Evolutionary conservation across 225 moss, liverwort and hornwort genomes (phyloP).

Genomic region (Polytrichum formosum): DNA sequence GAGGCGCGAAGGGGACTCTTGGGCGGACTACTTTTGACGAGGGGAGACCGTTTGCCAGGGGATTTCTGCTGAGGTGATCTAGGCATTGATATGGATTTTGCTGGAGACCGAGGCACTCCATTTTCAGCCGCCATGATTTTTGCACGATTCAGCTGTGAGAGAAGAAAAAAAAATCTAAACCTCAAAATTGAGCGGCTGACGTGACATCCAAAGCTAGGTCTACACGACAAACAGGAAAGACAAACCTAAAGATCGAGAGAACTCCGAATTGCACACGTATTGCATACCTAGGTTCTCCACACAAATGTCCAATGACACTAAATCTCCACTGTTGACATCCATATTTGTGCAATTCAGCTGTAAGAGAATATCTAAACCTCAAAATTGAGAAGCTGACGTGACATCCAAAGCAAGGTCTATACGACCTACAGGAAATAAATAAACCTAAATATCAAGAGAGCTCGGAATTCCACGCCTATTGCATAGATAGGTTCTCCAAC

Average conservation of each 20-base stretch:
- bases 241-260: slow-evolving; percentile 2
- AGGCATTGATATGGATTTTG: slow-evolving; percentile 30
- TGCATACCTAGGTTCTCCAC: background rate
- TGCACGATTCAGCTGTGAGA: background rate
- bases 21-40: slow-evolving; percentile 23
- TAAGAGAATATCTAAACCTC: background rate
- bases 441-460: slow-evolving; percentile 4
- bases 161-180: background rate
- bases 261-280: background rate
- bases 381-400: background rate
- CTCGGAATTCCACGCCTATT: background rate
- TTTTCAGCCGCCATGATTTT: slow-evolving; percentile 29
- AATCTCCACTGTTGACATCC: background rate
- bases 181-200: background rate
- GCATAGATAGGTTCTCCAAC: background rate
- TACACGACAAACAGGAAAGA: background rate
- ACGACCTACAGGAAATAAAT: background rate
- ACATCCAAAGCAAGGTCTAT: background rate
- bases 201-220: background rate
- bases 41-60: slow-evolving; percentile 29
- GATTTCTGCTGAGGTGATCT: slow-evolving; percentile 23
- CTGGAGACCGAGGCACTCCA: slow-evolving; percentile 18
- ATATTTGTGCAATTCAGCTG: background rate
- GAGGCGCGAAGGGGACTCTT: slow-evolving; percentile 28
- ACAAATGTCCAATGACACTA: background rate